Base-by-base conservation (phyloP, 2,329 filamentous ascomycete species). In the Fusarium heterosporum region DNA sequence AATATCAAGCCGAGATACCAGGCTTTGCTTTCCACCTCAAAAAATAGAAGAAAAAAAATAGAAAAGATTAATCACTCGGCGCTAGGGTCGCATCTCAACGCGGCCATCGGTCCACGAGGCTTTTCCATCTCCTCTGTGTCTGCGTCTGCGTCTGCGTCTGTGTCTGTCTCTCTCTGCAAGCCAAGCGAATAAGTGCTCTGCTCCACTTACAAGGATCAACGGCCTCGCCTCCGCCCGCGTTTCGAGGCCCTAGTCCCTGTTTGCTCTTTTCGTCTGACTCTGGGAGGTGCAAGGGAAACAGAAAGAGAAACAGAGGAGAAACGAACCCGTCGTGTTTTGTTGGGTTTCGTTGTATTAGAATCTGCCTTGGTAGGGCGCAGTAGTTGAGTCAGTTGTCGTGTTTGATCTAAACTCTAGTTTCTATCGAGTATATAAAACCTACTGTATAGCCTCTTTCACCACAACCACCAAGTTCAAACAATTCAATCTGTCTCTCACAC, bases 11-110 rank as follows among this genome's bases (percentile, higher is more conserved):
- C 54, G 42, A 55, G 16, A 38, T 38, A 57, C 29, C 45, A 29
- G 30, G 41, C 40, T 30, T 42, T 39, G 42, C 25, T 28, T 17
- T 45, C 38, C 55, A 38, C 53, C 42, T 48, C 29, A 16, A 48
- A 36, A 13, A 39, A 4, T 22, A 22, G 22, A 22, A 22, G 22
- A 22, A 22, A 22, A 22, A 22, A 6, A 22, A 22, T 22, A 22
- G 22, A 22, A 22, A 57, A 26, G 38, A 32, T 22, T 19, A 17
- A 17, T 50, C 28, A 17, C 22, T 28, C 39, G 39, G 55, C 65
- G 65, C 65, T 68, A 68, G 65, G 65, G 65, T 66, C 65, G 55
- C 65, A 38, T 69, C 52, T 48, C 43, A 54, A 66, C 52, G 65
- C 65, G 65, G 65, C 65, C 65, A 61, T 48, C 65, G 65, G 66